Base-by-base conservation (phyloP, 2,329 filamentous ascomycete species). In the Monilinia fructigena region DNA sequence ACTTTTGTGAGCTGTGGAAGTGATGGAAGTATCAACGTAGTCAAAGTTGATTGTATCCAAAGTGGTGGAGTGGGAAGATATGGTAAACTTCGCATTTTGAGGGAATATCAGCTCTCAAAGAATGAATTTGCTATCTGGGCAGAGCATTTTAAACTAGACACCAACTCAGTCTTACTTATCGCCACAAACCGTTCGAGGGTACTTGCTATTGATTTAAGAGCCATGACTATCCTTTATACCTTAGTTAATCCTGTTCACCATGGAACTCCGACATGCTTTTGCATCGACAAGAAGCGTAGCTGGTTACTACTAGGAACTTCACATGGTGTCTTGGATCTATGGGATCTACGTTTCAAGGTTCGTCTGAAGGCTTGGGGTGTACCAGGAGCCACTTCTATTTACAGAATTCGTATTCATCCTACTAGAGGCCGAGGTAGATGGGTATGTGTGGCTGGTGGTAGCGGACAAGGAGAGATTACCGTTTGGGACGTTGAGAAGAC, bases 401-500 rank as follows among this genome's bases (percentile, higher is more conserved):
- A 94, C 73, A 85, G 92, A 42, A 82, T 99, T 20, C 84, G 86
- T 66, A 82, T 96, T 0, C 92, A 96, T 74, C 92, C 93, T 0
- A 85, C 84, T 31, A 91, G 89, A 75, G 90, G 90, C 0, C 87
- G 91, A 54, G 90, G 91, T 14, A 89, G 89, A 76, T 94, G 92
- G 85, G 86, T 98, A 1, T 96, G 93, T 76, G 89, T 97, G 11
- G 89, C 93, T 3, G 93, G 94, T 20, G 93, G 94, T 11, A 96
- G 91, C 10, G 90, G 88, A 4, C 88, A 91, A 68, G 92, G 92
- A 20, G 95, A 99, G 75, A 86, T 99, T 42, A 96, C 92, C 0
- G 90, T 96, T 0, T 99, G 95, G 95, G 95, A 98, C 74, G 82
- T 98, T 20, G 94, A 98, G 76, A 96, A 94, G 79, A 87, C 88